Conservation (phyloP, 768 basidiomycete species). For the Stropharia rugosoannulata region DNA sequence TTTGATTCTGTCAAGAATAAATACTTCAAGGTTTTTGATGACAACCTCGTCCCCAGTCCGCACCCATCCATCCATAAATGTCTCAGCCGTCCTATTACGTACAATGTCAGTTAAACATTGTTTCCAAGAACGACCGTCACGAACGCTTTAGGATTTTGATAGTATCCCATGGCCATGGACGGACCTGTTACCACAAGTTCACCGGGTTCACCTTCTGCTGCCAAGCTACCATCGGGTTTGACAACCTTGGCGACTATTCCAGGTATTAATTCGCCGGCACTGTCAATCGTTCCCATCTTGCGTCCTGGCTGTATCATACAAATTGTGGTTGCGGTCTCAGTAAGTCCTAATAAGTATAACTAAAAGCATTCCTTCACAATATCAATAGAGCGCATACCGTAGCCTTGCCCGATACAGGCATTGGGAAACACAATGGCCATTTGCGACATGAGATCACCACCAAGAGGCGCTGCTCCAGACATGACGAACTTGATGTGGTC, state of each 20-base stretch:
- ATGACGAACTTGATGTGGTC: slow-evolving; percentile 50
- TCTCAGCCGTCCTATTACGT: slow-evolving; percentile 53
- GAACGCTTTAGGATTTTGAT: slow-evolving; percentile 59
- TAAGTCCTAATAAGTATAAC: slow-evolving; percentile 45
- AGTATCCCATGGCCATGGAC: slow-evolving; percentile 58
- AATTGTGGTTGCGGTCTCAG: slow-evolving; percentile 60
- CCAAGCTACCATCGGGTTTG: slow-evolving; percentile 56
- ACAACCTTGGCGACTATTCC: slow-evolving; percentile 57
- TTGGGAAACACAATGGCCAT: slow-evolving; percentile 52
- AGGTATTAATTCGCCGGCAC: slow-evolving; percentile 57
- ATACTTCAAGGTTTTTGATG: slow-evolving; percentile 60
- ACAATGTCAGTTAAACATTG: neutral
- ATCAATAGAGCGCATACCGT: slow-evolving; percentile 35
- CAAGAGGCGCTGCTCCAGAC: slow-evolving; percentile 65
- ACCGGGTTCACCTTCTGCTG: slow-evolving; percentile 57
- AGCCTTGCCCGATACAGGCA: slow-evolving; percentile 64
- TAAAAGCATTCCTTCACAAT: neutral
- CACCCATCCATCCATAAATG: slow-evolving; percentile 66
- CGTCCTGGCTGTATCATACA: slow-evolving; percentile 42
- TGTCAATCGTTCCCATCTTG: slow-evolving; percentile 49
- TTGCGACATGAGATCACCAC: slow-evolving; percentile 49
- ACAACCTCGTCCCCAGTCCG: slow-evolving; percentile 75
- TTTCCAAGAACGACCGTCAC: slow-evolving; percentile 15
- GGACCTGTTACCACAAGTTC: slow-evolving; percentile 63
- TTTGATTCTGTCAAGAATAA: slow-evolving; percentile 74